Conservation (phyloP, 495 filamentous ascomycete species). For the Talaromyces ruber region DNA sequence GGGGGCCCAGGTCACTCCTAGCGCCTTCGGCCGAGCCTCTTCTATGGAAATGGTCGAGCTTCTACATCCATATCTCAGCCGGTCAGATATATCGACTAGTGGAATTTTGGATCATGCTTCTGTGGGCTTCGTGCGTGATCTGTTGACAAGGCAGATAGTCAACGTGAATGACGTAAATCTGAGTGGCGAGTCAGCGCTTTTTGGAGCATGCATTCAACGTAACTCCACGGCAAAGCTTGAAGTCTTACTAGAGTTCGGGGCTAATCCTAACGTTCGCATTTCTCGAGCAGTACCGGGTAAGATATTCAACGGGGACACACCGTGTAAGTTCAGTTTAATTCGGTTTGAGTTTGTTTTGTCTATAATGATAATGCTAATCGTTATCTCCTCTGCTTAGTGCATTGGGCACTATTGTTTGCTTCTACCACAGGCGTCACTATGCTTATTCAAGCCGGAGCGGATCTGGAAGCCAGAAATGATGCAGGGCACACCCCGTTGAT, state of each 20-base stretch:
- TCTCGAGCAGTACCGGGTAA: not conserved
- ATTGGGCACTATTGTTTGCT: not conserved
- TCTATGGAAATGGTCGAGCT: constrained; percentile 2
- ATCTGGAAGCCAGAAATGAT: constrained; percentile 2
- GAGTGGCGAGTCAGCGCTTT: constrained; percentile 4
- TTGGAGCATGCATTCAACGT: not conserved
- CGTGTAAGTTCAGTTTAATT: not conserved
- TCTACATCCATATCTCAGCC: constrained; percentile 5
- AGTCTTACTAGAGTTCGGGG: constrained; percentile 3
- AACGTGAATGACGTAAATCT: constrained; percentile 3
- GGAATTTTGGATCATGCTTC: constrained; percentile 1
- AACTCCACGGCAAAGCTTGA: not conserved
- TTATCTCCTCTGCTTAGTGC: not conserved
- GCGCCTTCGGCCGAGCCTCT: constrained; percentile 2
- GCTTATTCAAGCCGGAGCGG: constrained; percentile 1
- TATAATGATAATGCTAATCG: not conserved
- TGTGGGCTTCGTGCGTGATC: not conserved
- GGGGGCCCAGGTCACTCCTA: not conserved
- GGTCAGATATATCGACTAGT: constrained; percentile 4
- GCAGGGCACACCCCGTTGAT: not conserved
- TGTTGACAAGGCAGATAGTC: constrained; percentile 5
- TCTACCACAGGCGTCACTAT: not conserved
- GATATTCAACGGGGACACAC: not conserved
- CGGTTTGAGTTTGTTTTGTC: not conserved
- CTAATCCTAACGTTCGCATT: not conserved